Evolutionary conservation across 2,329 filamentous ascomycete species (phyloP).

Genomic region (Aspergillus felis): DNA sequence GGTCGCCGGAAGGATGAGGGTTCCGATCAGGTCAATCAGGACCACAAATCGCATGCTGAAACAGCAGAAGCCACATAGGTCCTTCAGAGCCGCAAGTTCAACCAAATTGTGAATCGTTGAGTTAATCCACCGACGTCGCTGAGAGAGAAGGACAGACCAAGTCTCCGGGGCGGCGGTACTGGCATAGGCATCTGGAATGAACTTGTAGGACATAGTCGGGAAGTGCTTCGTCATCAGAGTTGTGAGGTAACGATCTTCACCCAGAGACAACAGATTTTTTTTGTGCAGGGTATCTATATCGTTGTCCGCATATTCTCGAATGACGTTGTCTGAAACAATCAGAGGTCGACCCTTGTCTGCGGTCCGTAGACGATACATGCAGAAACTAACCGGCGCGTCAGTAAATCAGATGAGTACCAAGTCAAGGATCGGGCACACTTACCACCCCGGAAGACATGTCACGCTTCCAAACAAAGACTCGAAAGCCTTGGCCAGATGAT

Average conservation of each 20-base stretch:
- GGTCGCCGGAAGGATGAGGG: constrained; percentile 84
- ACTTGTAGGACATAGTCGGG: constrained; percentile 93
- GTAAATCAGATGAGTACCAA: constrained; percentile 13
- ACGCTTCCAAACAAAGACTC: constrained; percentile 97
- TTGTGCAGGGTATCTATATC: constrained; percentile 91
- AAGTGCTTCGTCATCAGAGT: constrained; percentile 99
- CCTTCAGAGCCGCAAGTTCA: constrained; percentile 83
- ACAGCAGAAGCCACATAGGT: constrained; percentile 97
- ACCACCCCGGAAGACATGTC: constrained; percentile 98
- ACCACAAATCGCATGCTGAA: constrained; percentile 98
- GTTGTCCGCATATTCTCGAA: constrained; percentile 83
- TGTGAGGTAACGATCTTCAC: constrained; percentile 95
- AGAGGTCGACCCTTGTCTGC: constrained; percentile 91
- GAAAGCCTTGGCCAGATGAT: constrained; percentile 94
- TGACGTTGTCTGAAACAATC: constrained; percentile 85
- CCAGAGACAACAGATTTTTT: constrained; percentile 87
- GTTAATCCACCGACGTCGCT: constrained; percentile 98
- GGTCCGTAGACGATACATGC: constrained; percentile 95
- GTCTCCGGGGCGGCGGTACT: constrained; percentile 90
- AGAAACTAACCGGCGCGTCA: constrained; percentile 66
- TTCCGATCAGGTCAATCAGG: constrained; percentile 89
- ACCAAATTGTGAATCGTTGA: constrained; percentile 95
- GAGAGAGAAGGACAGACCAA: constrained; percentile 92
- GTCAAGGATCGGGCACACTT: constrained; percentile 43
- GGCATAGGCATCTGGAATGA: constrained; percentile 87